Evolutionary conservation across 1,139 yeast species (phyloP), one percentile per base, ranked within the genome.

Genomic region (Pneumocystis jirovecii): DNA sequence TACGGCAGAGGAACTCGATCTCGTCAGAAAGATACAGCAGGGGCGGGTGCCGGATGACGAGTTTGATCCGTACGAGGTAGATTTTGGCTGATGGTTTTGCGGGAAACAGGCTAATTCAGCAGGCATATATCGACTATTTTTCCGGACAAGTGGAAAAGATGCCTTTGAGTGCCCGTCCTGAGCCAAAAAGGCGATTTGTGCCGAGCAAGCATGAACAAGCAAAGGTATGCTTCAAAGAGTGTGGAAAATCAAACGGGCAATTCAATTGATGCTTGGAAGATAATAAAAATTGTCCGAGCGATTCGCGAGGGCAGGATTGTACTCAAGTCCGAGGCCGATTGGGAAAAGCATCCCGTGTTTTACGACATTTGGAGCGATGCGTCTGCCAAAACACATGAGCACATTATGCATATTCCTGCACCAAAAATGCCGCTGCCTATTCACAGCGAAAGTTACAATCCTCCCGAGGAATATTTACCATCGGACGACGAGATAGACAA

Each of bases 401-500:
- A 91, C 76, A 80, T 90, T 60, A 90, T 90, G 97, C 89, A 84
- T 70, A 79, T 91, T 71, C 84, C 96, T 74, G 98, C 98, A 29
- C 98, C 99, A 57, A 93, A 93, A 75, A 73, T 90, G 72, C 85
- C 96, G 25, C 97, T 97, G 61, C 99, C 99, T 68, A 89, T 97
- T 0, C 85, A 95, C 74, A 98, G 91, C 71, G 97, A 93, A 77
- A 86, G 95, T 71, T 93, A 93, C 76, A 93, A 93, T 73, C 99
- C 99, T 61, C 99, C 99, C 17, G 96, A 83, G 74, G 99, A 93
- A 78, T 93, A 93, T 73, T 77, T 93, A 70, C 78, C 89, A 68
- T 85, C 84, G 17, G 87, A 84, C 65, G 93, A 90, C 73, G 98
- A 93, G 74, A 79, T 78, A 69, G 81, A 85, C 69, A 80, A 81